Evolutionary conservation across 352 stramenopile genomes (phyloP), one percentile per base, ranked within the genome.

Genomic region (Globisporangium barbulae): DNA sequence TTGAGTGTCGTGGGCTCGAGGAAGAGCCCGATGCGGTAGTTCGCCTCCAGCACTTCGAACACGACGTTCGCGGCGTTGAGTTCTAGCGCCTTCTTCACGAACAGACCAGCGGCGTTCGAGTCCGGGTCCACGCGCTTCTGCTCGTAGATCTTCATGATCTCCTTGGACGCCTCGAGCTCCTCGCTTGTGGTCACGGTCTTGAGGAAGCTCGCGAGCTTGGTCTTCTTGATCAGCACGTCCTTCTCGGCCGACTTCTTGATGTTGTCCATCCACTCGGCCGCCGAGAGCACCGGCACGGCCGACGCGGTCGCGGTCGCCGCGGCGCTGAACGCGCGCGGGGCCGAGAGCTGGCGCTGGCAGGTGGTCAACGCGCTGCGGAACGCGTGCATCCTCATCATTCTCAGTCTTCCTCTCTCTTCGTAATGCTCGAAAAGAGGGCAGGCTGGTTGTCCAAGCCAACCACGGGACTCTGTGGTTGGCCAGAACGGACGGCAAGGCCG

Each of bases 141-240:
- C 75, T 93, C 84, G 68, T 93, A 93, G 63, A 93, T 91, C 69
- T 90, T 88, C 84, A 93, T 91, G 66, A 93, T 91, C 71, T 91
- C 82, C 72, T 91, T 91, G 30, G 75, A 85, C 1, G 79, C 81
- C 70, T 89, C 79, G 52, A 93, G 72, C 72, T 93, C 72, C 69
- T 93, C 84, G 58, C 76, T 90, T 5, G 81, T 93, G 35, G 79
- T 91, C 56, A 93, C 83, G 22, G 81, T 85, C 72, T 91, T 90
- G 57, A 93, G 78, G 78, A 89, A 93, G 54, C 81, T 91, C 64
- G 82, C 78, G 64, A 93, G 70, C 72, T 93, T 93, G 44, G 84
- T 90, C 66, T 85, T 85, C 66, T 93, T 93, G 72, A 93, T 90
- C 39, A 82, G 68, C 59, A 83, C 76, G 71, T 91, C 82, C 74